Conservation (phyloP, 768 basidiomycete species). For the Lactifluus pinguis region DNA sequence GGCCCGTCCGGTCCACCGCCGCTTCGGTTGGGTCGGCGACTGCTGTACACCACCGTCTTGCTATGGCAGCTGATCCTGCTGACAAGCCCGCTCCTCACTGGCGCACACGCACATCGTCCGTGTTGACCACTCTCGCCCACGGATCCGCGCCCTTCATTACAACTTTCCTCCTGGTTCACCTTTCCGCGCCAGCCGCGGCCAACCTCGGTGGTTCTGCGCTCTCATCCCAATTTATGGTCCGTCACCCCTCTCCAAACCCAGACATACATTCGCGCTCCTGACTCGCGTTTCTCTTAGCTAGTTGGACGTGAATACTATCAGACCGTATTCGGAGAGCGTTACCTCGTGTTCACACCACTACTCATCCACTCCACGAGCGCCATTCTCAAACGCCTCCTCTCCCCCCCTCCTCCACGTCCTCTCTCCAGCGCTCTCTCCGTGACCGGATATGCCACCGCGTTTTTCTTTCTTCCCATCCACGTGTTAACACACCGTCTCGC, state of each 20-base stretch:
- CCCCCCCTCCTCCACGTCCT: slow-evolving; percentile 30
- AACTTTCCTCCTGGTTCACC: slow-evolving; percentile 70
- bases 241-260: slow-evolving; percentile 19
- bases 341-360: slow-evolving; percentile 62
- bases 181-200: slow-evolving; percentile 65
- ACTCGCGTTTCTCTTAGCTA: slow-evolving; percentile 35
- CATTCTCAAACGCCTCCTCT: slow-evolving; percentile 47
- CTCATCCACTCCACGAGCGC: slow-evolving; percentile 52
- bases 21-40: too few species aligned
- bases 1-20: too few species aligned
- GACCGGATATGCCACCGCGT: slow-evolving; percentile 52
- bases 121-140: slow-evolving; percentile 53
- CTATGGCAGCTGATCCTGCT: not conserved
- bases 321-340: slow-evolving; percentile 54
- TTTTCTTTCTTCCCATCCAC: slow-evolving; percentile 60
- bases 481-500: slow-evolving; percentile 54
- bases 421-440: slow-evolving; percentile 41
- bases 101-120: slow-evolving; percentile 16
- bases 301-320: slow-evolving; percentile 85
- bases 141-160: slow-evolving; percentile 67
- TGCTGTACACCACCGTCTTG: not conserved
- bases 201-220: slow-evolving; percentile 54
- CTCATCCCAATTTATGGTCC: slow-evolving; percentile 69
- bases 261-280: not conserved
- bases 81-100: slow-evolving; percentile 2